Base-by-base conservation (phyloP, 106 monocot genomes). In the Dendrobium catenatum region DNA sequence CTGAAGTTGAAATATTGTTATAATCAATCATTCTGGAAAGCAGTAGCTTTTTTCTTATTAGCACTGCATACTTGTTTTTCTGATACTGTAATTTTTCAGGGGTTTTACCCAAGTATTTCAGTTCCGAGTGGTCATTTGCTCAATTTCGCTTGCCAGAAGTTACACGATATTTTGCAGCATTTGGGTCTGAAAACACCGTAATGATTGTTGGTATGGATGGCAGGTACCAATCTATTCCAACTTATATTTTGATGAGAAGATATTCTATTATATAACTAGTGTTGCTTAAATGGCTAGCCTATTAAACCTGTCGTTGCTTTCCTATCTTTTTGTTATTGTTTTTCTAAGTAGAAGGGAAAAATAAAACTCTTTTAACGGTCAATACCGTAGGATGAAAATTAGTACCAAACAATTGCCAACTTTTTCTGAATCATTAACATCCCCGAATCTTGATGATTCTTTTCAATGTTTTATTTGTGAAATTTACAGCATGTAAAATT, bases 121-220 rank as follows among this genome's bases (percentile, higher is more conserved):
- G 96, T 85, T 97, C 96, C 42, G 96, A 97, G 81, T 94, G 98
- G 95, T 95, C 98, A 31, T 98, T 98, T 88, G 90, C 94, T 80
- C 97, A 93, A 77, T 94, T 94, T 78, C 97, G 88, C 66, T 85
- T 95, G 80, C 92, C 91, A 80, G 97, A 93, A 82, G 83, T 76
- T 22, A 87, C 89, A 75, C 91, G 88, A 4, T 98, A 91, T 85
- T 79, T 89, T 84, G 86, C 83, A 79, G 95, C 94, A 33, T 95
- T 98, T 86, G 94, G 95, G 72, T 76, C 89, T 74, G 88, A 87
- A 13, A 98, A 93, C 24, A 88, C 89, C 81, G 91, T 98, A 13
- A 82, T 91, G 77, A 88, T 94, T 76, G 75, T 98, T 82, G 86
- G 95, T 82, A 84, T 91, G 89, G 89, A 94, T 89, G 98, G 98